phyloP scores from a whole-genome alignment of 805 yeast species.

The Brettanomyces anomalus region DNA sequence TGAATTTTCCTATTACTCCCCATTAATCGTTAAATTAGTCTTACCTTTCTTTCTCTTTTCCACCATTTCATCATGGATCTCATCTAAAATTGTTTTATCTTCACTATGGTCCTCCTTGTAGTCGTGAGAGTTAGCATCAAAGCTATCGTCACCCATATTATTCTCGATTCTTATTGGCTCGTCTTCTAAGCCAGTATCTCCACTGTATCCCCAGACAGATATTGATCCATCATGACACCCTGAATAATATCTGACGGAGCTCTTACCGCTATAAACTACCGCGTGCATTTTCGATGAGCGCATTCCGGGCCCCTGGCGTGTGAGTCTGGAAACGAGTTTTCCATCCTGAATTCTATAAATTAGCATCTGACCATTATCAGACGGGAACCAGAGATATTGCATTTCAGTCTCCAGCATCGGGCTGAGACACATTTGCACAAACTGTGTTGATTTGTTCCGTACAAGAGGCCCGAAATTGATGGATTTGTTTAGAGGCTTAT shows the following conservation, averaged over 20 bases:
- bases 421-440: conserved; percentile 45
- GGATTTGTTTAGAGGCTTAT: conserved; percentile 42
- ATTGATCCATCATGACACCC: conserved; percentile 67
- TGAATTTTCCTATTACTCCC: too few relatives aligned
- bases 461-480: conserved; percentile 74
- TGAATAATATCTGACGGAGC: conserved; percentile 38
- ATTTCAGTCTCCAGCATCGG: conserved; percentile 43
- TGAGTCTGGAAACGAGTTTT: conserved; percentile 48
- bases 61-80: conserved; percentile 23
- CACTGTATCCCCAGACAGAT: conserved; percentile 42
- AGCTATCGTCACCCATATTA: conserved; percentile 4
- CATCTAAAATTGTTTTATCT: conserved; percentile 14
- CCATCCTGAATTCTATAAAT: conserved; percentile 55
- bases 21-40: too few relatives aligned
- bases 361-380: conserved; percentile 65
- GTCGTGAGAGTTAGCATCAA: conserved; percentile 14
- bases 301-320: conserved; percentile 25
- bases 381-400: conserved; percentile 59
- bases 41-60: conserved; percentile 10
- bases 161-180: background rate
- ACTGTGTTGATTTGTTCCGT: conserved; percentile 53
- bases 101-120: background rate
- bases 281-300: conserved; percentile 41
- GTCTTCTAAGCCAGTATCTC: conserved; percentile 5
- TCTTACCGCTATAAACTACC: conserved; percentile 39